A percentile compares a stretch with the other conserved stretches of the same genome.
phyloP scores from a whole-genome alignment of 208 protist genomes.

The Leishmania turanica region DNA sequence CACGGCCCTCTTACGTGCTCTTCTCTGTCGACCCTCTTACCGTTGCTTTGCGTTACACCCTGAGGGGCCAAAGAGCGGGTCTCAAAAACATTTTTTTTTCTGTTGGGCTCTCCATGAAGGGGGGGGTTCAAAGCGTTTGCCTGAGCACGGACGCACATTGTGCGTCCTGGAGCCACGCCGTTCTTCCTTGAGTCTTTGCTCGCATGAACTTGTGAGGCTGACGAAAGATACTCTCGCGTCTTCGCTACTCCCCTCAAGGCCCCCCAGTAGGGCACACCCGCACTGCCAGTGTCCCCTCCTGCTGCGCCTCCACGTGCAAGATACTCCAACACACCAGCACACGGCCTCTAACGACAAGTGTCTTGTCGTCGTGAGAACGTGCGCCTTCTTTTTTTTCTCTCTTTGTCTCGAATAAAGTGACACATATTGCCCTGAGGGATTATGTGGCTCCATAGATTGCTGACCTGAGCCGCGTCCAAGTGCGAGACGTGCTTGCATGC shows the following conservation, averaged over 20 bases:
- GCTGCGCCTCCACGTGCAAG: neutral
- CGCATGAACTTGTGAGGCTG: neutral
- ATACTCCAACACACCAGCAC: neutral
- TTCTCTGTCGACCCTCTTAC: neutral
- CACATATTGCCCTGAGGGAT: neutral
- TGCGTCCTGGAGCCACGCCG: neutral
- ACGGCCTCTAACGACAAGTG: neutral
- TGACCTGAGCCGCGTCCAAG: neutral
- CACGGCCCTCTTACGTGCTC: neutral
- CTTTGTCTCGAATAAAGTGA: neutral
- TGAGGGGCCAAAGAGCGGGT: neutral
- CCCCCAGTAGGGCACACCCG: neutral
- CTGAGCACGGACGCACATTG: neutral
- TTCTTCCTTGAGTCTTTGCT: neutral
- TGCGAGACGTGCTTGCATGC: neutral
- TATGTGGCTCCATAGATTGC: conserved; percentile 3
- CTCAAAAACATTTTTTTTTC: neutral
- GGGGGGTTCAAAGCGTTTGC: neutral
- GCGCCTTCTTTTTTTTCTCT: neutral
- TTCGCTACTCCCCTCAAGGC: neutral
- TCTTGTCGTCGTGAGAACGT: neutral
- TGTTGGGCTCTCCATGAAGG: neutral
- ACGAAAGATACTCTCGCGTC: neutral
- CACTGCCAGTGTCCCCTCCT: neutral
- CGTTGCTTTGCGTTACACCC: neutral